Percentiles rank a stretch among this genome's conserved stretches.
These are phyloP conservation scores for Plasmodium knowlesi DNA, from an alignment of 169 alveolate species.

Conservation along the genomic window DNA sequence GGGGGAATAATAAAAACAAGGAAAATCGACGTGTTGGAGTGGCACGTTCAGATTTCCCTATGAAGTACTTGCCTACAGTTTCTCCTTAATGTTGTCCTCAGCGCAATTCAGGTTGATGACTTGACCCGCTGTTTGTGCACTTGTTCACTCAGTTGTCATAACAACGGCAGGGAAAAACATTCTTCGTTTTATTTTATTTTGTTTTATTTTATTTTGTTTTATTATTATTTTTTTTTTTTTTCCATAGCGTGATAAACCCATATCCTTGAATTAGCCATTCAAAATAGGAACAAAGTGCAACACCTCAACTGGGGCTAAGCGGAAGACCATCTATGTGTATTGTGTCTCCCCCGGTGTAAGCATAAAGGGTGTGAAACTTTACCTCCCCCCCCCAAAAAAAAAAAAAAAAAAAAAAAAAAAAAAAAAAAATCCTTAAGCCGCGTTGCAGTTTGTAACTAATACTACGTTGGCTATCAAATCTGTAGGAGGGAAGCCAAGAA, in stretches of 20 bases:
- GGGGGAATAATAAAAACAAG: background rate
- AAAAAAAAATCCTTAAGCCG: background rate
- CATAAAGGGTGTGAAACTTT: background rate
- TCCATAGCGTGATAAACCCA: background rate
- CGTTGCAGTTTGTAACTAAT: background rate
- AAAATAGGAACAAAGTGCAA: background rate
- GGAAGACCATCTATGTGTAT: background rate
- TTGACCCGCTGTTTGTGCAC: background rate
- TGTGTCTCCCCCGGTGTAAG: background rate
- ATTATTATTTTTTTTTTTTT: background rate
- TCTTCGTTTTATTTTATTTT: background rate
- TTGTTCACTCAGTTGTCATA: background rate
- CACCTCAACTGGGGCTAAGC: background rate
- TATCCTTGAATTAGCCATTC: background rate
- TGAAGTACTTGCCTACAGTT: background rate
- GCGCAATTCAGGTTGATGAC: background rate
- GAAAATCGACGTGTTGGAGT: background rate
- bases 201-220: background rate
- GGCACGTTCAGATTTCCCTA: background rate
- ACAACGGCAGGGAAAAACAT: background rate
- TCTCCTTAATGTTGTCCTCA: background rate
- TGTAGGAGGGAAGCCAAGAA: background rate
- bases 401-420: too few species aligned
- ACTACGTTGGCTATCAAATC: background rate
- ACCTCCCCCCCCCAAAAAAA: background rate